Base-by-base conservation (phyloP, 73 alveolate species). In the Paramecium primaurelia region DNA sequence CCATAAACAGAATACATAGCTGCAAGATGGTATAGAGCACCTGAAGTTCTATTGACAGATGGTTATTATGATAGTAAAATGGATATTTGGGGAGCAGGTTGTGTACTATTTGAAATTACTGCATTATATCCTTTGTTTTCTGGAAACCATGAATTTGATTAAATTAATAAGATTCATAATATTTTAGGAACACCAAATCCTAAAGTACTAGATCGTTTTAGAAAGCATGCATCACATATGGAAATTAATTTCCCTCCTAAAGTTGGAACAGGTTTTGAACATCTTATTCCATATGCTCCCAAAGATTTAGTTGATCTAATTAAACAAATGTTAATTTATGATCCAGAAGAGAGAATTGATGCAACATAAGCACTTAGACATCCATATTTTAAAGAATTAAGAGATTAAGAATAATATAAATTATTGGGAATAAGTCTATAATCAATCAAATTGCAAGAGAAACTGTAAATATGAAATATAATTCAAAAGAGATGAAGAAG, bases 51-150 rank as follows among this genome's bases (percentile, higher is more conserved):
- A 30, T 77, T 97, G 95, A 97, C 99, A 71, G 98, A 97, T 93
- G 99, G 99, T 26, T 97, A 95, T 92, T 97, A 97, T 95, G 97
- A 93, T 44, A 93, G 95, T 85, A 97, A 97, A 92, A 97, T 97
- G 99, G 99, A 97, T 92, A 88, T 97, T 85, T 97, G 99, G 99
- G 99, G 99, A 10, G 97, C 93, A 1, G 99, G 99, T 25, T 97
- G 99, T 92, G 99, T 97, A 18, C 58, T 96, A 51, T 97, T 97
- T 94, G 99, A 97, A 86, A 96, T 99, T 59, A 93, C 98, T 40
- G 97, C 99, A 60, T 97, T 99, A 80, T 93, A 58, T 93, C 94
- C 96, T 92, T 88, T 97, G 32, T 97, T 97, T 86, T 98, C 99
- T 10, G 99, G 99, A 30, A 96, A 95, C 38, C 94, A 97, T 90